Evolutionary conservation across 495 filamentous ascomycete genomes (phyloP).

Genomic region (Penicillium ucsense): DNA sequence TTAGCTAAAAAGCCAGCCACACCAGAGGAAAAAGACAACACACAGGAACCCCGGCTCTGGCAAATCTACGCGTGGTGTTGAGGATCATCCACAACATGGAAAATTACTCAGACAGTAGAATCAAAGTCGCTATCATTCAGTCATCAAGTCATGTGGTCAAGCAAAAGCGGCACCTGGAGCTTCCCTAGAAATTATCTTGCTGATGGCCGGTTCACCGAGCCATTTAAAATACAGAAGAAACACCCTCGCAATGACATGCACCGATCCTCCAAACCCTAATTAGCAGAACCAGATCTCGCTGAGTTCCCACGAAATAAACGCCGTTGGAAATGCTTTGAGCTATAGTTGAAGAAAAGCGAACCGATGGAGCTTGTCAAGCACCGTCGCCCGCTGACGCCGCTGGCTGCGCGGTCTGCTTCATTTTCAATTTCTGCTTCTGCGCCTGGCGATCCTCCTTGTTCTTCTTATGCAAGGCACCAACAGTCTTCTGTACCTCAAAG

Average conservation of each 20-base stretch:
- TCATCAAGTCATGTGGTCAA: neutral
- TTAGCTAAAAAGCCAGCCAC: no score
- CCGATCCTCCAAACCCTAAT: no score
- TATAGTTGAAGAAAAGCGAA: no score
- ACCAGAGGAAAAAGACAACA: no score
- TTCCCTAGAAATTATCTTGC: no score
- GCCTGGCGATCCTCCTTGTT: slow-evolving; percentile 4
- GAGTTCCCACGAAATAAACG: no score
- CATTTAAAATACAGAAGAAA: no score
- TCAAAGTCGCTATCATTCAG: neutral
- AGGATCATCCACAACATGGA: neutral
- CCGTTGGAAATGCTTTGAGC: no score
- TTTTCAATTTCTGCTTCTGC: slow-evolving; percentile 9
- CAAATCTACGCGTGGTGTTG: neutral
- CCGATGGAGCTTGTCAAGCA: neutral
- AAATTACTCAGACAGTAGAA: neutral
- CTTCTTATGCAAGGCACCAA: slow-evolving; percentile 24
- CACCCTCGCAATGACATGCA: no score
- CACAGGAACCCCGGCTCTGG: no score
- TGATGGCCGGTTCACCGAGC: no score
- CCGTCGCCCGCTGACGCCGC: slow-evolving; percentile 13
- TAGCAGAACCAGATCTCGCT: no score
- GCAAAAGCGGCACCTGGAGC: neutral
- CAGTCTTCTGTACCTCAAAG: slow-evolving; percentile 63
- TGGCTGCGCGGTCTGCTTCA: slow-evolving; percentile 2